Evolutionary conservation across 257 asterid genomes (phyloP), one percentile per base, ranked within the genome.

Genomic region (Plantago ovata): DNA sequence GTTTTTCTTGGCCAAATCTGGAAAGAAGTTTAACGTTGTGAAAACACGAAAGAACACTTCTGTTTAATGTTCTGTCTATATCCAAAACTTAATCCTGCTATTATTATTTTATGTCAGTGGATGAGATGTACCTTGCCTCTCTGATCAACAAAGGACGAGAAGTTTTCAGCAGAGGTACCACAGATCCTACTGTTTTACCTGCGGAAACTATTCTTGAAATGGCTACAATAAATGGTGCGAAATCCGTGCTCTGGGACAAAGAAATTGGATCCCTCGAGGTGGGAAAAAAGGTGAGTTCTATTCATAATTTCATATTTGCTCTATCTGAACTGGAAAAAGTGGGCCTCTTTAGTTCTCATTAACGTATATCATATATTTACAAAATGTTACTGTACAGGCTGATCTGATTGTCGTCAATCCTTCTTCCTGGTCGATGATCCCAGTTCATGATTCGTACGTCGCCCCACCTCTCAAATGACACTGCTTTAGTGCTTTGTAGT

Each of bases 61-160:
- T 15, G 9, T 50, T 50, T 16, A 48, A 52, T 7, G 3, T 42
- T 19, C 4, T 16, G 39, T 64, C 13, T 45, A 36, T 13, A n/a
- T n/a, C n/a, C n/a, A n/a, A n/a, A n/a, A n/a, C n/a, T 38, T 42
- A 33, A 19, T 54, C 6, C 38, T 1, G 58, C 14, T 62, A 13
- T 32, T 46, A 41, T 24, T 56, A 23, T 59, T 53, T 5, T 49
- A 32, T 69, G 73, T n/a, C 65, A 87, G 94, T 87, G 69, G 96
- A 87, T 68, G 94, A 87, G 75, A 87, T 87, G 96, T 87, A 87
- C 79, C 78, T 87, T 43, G 94, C 96, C 40, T 87, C 94, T 63
- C 75, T 87, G 57, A 80, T 87, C 72, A 87, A 84, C 73, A 87
- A 82, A 82, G 94, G 96, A 16, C 80, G 89, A 42, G 87, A 80